These are phyloP conservation scores for Irpex lacteus DNA, from an alignment of 1,284 basidiomycete species.

Conservation along the genomic window DNA sequence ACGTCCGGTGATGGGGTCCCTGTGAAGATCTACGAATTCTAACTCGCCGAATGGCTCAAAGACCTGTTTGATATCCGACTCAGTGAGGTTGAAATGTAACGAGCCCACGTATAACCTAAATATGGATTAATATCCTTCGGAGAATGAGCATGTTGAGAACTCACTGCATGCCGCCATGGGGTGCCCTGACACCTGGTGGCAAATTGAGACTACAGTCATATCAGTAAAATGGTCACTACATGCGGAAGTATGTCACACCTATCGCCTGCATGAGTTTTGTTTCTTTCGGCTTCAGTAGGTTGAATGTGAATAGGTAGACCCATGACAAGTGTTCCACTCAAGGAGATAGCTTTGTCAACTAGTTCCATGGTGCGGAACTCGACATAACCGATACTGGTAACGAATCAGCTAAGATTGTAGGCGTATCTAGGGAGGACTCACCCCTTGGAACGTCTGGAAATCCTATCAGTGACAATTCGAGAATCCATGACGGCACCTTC, in stretches of 20 bases:
- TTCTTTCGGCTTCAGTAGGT: slow-evolving; percentile 94
- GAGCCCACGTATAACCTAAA: slow-evolving; percentile 93
- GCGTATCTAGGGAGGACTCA: slow-evolving; percentile 35
- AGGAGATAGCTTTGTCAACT: slow-evolving; percentile 85
- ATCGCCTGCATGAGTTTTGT: slow-evolving; percentile 82
- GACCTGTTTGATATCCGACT: slow-evolving; percentile 96
- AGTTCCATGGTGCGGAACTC: slow-evolving; percentile 90
- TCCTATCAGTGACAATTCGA: slow-evolving; percentile 90
- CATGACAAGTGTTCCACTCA: slow-evolving; percentile 95
- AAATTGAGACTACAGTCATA: slow-evolving; percentile 66
- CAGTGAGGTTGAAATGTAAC: slow-evolving; percentile 93
- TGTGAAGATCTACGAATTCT: slow-evolving; percentile 97
- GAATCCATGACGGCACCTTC: slow-evolving; percentile 92
- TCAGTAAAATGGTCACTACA: neutral
- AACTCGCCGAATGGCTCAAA: slow-evolving; percentile 98
- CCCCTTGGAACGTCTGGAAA: slow-evolving; percentile 95
- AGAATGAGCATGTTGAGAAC: slow-evolving; percentile 26
- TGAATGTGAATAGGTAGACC: slow-evolving; percentile 96
- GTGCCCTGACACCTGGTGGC: slow-evolving; percentile 71
- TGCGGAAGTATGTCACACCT: slow-evolving; percentile 45
- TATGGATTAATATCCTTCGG: neutral
- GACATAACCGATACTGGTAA: slow-evolving; percentile 87
- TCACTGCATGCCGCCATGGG: slow-evolving; percentile 78
- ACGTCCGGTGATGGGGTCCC: slow-evolving; percentile 88
- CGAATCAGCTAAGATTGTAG: slow-evolving; percentile 12